Evolutionary conservation across 495 filamentous ascomycete genomes (phyloP).

Genomic region (Aspergillus campestris): DNA sequence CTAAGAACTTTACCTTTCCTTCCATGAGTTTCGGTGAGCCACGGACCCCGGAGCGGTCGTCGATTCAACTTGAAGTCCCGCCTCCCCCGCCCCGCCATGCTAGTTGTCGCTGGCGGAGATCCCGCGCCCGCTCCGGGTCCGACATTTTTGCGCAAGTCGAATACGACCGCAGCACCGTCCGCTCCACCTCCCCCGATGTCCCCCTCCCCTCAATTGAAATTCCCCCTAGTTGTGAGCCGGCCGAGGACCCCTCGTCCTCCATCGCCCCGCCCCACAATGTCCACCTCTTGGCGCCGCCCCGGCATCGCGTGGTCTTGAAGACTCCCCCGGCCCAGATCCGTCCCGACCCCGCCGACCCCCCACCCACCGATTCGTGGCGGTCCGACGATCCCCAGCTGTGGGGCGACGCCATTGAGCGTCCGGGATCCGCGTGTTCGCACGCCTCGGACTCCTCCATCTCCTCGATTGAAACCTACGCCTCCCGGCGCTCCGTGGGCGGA

Average conservation of each 20-base stretch:
- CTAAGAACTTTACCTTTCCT: conserved; percentile 57
- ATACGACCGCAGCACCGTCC: conserved; percentile 22
- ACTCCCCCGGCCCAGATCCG: conserved; percentile 54
- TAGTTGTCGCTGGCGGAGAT: conserved; percentile 38
- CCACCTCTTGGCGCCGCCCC: conserved; percentile 41
- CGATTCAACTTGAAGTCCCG: conserved; percentile 30
- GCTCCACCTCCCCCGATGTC: conserved; percentile 29
- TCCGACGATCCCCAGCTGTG: conserved; percentile 24
- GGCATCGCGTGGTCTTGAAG: conserved; percentile 47
- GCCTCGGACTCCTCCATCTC: conserved; percentile 63
- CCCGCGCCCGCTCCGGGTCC: conserved; percentile 38
- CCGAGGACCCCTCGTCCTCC: conserved; percentile 12
- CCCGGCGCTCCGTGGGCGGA: conserved; percentile 55
- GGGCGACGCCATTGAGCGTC: conserved; percentile 40
- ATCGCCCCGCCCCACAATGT: conserved; percentile 25
- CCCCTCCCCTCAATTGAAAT: conserved; percentile 56
- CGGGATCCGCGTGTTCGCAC: conserved; percentile 51
- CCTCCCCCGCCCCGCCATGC: conserved; percentile 46
- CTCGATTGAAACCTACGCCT: conserved; percentile 55
- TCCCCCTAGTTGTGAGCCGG: conserved; percentile 19
- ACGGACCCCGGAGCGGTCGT: conserved; percentile 49
- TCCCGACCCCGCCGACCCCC: conserved; percentile 24
- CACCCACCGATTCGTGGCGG: conserved; percentile 21
- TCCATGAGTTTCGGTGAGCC: conserved; percentile 44
- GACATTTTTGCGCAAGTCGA: conserved; percentile 33